Percentiles rank a stretch among this genome's conserved stretches.
Conservation (phyloP, 805 yeast species). For the Tetrapisispora taiwanensis region DNA sequence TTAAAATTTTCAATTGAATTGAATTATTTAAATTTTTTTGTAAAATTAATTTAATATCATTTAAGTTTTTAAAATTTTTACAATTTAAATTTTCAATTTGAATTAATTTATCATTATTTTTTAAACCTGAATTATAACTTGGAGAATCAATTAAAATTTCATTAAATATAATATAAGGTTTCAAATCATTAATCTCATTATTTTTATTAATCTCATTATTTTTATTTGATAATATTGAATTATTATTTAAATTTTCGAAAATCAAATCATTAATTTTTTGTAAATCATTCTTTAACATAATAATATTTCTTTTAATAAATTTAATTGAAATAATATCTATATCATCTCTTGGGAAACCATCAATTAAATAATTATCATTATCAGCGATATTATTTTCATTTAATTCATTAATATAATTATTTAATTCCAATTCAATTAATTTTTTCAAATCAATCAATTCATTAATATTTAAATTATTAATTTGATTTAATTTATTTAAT, state of each 20-base stretch:
- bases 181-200: not conserved
- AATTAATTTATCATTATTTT: conserved; percentile 43
- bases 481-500: not conserved
- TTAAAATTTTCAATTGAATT: conserved; percentile 19
- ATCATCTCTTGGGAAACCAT: conserved; percentile 82
- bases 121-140: conserved; percentile 45
- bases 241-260: conserved; percentile 37
- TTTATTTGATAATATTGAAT: conserved; percentile 14
- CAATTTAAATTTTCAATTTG: conserved; percentile 46
- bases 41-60: conserved; percentile 37
- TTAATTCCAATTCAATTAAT: not conserved
- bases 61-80: conserved; percentile 44
- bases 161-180: conserved; percentile 47
- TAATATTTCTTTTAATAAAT: conserved; percentile 49
- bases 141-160: conserved; percentile 48
- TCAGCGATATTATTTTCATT: not conserved
- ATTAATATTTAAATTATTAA: not conserved
- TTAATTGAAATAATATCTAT: conserved; percentile 69
- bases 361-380: not conserved
- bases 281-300: conserved; percentile 63
- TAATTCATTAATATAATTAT: not conserved
- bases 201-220: not conserved
- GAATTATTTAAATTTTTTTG: conserved; percentile 28
- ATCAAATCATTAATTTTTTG: conserved; percentile 38
- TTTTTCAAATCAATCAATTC: not conserved